These are phyloP conservation scores for Cystofilobasidium macerans DNA, from an alignment of 768 basidiomycete genomes.

Conservation along the genomic window DNA sequence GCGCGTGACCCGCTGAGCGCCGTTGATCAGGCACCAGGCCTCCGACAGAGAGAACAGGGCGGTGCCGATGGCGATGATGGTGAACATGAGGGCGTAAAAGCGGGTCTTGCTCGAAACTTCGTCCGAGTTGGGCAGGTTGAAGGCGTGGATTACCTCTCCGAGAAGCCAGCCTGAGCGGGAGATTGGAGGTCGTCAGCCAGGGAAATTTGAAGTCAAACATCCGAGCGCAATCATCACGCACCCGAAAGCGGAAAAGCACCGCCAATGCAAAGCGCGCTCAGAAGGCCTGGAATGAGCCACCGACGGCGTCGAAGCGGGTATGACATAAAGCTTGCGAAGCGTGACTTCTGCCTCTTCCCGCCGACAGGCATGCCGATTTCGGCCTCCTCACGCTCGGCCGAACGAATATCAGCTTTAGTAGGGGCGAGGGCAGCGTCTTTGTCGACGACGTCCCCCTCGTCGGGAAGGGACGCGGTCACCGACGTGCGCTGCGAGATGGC, in stretches of 20 bases:
- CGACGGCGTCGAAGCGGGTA: background rate
- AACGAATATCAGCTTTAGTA: background rate
- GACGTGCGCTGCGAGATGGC: background rate
- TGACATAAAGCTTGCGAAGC: background rate
- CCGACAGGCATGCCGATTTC: background rate
- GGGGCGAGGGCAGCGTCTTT: background rate
- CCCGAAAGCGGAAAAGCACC: background rate
- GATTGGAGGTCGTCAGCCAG: background rate
- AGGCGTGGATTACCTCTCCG: constrained; percentile 31
- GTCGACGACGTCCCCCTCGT: background rate
- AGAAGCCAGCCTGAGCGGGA: constrained; percentile 31
- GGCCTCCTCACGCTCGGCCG: constrained; percentile 1
- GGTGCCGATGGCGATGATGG: constrained; percentile 31
- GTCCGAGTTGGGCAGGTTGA: constrained; percentile 27
- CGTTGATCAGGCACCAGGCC: constrained; percentile 26
- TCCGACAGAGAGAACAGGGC: constrained; percentile 27
- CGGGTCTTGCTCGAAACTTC: constrained; percentile 26
- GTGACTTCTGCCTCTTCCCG: background rate
- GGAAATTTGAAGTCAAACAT: too few species aligned
- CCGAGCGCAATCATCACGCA: too few species aligned
- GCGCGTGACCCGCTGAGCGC: constrained; percentile 20
- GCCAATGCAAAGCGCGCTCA: background rate
- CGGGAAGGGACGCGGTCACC: background rate
- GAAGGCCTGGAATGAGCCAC: background rate
- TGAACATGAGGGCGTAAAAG: constrained; percentile 34